Conservation (phyloP, 352 stramenopile species). For the Pythium brachiatum region DNA sequence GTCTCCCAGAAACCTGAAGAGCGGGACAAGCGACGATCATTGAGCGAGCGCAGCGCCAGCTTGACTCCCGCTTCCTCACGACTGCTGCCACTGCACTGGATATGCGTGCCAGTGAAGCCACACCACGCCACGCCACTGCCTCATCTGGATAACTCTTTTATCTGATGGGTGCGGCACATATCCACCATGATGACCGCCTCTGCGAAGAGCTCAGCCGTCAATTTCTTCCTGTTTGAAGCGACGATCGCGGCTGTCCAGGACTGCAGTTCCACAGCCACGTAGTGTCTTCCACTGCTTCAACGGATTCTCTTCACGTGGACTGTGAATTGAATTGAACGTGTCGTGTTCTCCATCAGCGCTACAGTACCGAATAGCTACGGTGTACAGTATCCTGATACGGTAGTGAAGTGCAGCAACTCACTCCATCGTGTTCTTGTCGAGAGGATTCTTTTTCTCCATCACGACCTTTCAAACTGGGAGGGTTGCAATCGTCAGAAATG, state of each 20-base stretch:
- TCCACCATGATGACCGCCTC: too few species aligned
- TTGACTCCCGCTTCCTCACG: neutral
- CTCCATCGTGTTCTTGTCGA: too few species aligned
- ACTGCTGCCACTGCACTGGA: neutral
- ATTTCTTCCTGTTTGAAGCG: neutral
- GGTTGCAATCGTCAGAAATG: conserved; percentile 2
- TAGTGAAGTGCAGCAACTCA: too few species aligned
- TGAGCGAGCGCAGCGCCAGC: neutral
- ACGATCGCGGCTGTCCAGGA: neutral
- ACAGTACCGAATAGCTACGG: too few species aligned
- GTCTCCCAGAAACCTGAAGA: too few species aligned
- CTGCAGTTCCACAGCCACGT: neutral
- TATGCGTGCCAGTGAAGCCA: conserved; percentile 1
- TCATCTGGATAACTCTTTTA: neutral
- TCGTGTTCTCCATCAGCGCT: neutral
- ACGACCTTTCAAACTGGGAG: neutral
- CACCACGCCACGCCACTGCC: neutral
- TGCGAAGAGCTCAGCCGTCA: neutral
- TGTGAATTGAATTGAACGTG: neutral
- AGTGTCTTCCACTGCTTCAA: neutral
- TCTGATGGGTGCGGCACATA: neutral
- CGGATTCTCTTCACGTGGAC: neutral
- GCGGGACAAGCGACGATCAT: neutral
- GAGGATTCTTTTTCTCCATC: neutral
- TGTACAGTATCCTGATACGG: too few species aligned